Evolutionary conservation across 2,329 filamentous ascomycete genomes (phyloP), one percentile per base, ranked within the genome.

Genomic region (Aureobasidium uvarum): DNA sequence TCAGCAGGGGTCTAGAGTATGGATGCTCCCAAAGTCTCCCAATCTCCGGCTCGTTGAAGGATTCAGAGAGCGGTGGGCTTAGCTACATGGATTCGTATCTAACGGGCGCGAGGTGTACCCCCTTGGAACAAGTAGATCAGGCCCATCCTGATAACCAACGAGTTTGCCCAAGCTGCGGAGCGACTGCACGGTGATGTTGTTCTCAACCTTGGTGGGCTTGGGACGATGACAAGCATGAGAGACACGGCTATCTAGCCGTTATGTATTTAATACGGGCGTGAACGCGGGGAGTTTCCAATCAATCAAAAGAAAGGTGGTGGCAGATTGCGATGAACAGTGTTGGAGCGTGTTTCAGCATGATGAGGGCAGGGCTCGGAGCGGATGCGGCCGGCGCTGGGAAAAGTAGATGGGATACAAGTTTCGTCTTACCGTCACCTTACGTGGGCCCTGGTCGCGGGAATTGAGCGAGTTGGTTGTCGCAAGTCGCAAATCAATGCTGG

Each of bases 291-390:
- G 58, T 20, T 62, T n/a, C 33, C 45, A 62, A 62, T 50, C 58
- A 62, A 62, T 50, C 58, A 62, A 62, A 54, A 31, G 28, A 39
- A 43, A 8, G 28, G 31, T 28, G 23, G 45, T 45, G 58, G 58
- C 58, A 62, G 58, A 62, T 62, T 62, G 20, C 33, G 58, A 62
- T 62, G 58, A 45, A 62, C 58, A 31, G 31, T 51, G 45, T 51
- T 33, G 25, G 31, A 51, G 18, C 45, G 45, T 58, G 54, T 62
- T 62, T 62, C 58, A 62, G 58, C 45, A 41, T 36, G 38, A 14
- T 23, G 41, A 62, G 58, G 58, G 45, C 45, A 62, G 58, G 58
- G 45, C 45, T 41, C 33, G 58, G 45, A 41, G 45, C 58, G 58
- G 58, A 51, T 39, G 45, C 58, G 58, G 58, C 58, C 58, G 58